Conservation (phyloP, 2,329 filamentous ascomycete genomes). For the Trichothecium roseum region DNA sequence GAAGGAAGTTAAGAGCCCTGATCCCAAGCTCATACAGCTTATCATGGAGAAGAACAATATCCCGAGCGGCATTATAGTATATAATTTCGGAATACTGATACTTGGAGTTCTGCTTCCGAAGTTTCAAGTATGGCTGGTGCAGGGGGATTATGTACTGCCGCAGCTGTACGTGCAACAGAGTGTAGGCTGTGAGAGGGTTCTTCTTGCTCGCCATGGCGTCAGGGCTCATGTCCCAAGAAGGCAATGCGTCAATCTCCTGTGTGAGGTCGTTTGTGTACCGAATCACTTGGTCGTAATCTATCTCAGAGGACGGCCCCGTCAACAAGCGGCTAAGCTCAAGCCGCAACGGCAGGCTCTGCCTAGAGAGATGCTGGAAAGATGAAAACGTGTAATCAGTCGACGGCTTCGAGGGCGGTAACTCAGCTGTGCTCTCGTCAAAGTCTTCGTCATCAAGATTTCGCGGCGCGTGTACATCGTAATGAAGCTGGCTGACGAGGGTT, state of each 20-base stretch:
- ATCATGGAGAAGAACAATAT: constrained; percentile 52
- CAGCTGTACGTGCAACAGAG: constrained; percentile 49
- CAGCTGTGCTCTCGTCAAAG: constrained; percentile 41
- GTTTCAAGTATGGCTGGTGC: constrained; percentile 49
- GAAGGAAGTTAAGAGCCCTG: constrained; percentile 47
- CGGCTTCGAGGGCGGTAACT: constrained; percentile 40
- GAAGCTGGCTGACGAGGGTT: constrained; percentile 44
- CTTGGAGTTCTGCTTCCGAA: constrained; percentile 48
- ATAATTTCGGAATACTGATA: constrained; percentile 54
- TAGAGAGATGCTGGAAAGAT: constrained; percentile 47
- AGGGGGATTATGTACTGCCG: constrained; percentile 52
- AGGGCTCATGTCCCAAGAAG: constrained; percentile 38
- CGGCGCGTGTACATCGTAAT: constrained; percentile 44
- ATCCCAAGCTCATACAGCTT: constrained; percentile 49
- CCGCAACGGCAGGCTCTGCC: constrained; percentile 44
- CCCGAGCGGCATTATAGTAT: constrained; percentile 51
- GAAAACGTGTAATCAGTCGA: constrained; percentile 45
- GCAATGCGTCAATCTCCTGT: constrained; percentile 49
- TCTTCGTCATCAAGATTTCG: constrained; percentile 48
- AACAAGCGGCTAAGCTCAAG: constrained; percentile 47
- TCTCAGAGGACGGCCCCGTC: constrained; percentile 41
- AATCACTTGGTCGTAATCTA: constrained; percentile 52
- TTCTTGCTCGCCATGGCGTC: constrained; percentile 25
- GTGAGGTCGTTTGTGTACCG: constrained; percentile 51
- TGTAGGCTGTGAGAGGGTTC: constrained; percentile 48